These are phyloP conservation scores for Populus deltoides DNA, from an alignment of 345 rosid genomes.

Conservation along the genomic window DNA sequence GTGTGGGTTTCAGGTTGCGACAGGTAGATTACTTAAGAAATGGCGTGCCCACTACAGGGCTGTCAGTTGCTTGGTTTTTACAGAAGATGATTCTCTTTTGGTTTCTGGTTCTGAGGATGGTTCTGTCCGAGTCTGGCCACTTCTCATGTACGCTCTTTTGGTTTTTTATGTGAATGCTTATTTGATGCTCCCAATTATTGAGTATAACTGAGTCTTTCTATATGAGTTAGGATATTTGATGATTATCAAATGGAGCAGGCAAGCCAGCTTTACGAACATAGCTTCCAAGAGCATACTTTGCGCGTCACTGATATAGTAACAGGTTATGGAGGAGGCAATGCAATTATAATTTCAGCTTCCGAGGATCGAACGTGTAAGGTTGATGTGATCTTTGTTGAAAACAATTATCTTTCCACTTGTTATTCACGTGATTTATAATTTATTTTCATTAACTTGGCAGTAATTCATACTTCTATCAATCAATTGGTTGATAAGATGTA, in stretches of 20 bases:
- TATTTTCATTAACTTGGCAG: neutral
- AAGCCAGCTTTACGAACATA: conserved; percentile 51
- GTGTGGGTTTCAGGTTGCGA: conserved; percentile 50
- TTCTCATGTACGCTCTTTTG: conserved; percentile 43
- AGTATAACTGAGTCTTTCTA: neutral
- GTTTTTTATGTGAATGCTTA: neutral
- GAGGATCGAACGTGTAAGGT: conserved; percentile 88
- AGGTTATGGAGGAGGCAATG: conserved; percentile 71
- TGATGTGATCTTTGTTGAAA: conserved; percentile 8
- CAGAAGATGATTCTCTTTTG: conserved; percentile 67
- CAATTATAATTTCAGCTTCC: conserved; percentile 74
- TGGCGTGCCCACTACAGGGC: conserved; percentile 78
- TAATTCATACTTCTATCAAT: neutral
- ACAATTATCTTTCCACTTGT: neutral
- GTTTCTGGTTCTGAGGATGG: conserved; percentile 86
- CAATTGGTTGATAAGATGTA: neutral
- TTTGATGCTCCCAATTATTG: neutral
- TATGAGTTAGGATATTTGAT: conserved; percentile 64
- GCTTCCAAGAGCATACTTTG: conserved; percentile 56
- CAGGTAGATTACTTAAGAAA: conserved; percentile 70
- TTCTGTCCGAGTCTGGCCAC: conserved; percentile 78
- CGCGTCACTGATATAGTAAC: conserved; percentile 57
- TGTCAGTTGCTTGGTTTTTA: conserved; percentile 72
- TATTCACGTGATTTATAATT: neutral
- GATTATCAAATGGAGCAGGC: conserved; percentile 48